Base-by-base conservation (phyloP, 495 filamentous ascomycete species). In the Cairneyella variabilis region DNA sequence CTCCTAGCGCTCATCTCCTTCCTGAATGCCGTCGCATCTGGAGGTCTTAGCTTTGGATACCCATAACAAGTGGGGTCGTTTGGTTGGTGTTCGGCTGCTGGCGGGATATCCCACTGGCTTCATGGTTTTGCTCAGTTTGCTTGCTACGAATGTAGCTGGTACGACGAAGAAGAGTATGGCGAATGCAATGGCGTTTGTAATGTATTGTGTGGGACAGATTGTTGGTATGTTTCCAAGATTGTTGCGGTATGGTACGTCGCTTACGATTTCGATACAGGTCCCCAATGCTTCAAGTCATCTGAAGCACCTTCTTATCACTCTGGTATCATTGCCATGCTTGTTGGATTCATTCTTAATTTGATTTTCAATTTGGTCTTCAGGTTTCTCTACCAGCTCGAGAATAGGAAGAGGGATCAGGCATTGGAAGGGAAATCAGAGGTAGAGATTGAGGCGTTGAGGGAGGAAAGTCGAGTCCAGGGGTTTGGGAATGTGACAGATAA, bases 31-130 rank as follows among this genome's bases (percentile, higher is more conserved):
- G 41, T 65, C 18, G 45, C 62, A 25, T 59, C 57, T 11, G 60
- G 62, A 22, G 60, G 62, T 5, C 50, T 63, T 49, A 71, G 64
- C 51, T 74, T 74, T 46, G 65, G 67, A n/a, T 67, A 39, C 34
- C 14, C 22, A 30, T 5, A 59, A 61, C 17, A 57, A 59, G 48
- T 39, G 44, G 32, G 45, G 41, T 26, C 17, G 44, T 17, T 46
- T 50, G 14, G 25, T 55, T 30, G 45, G 53, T 16, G 50, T 53
- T 32, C 14, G 25, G 25, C 26, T 48, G n/a, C 27, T 48, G 50
- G 70, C 12, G 57, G 62, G 61, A 16, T 64, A 63, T 1, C 63
- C 67, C 1, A 49, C 58, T 14, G 66, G 52, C 6, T 44, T 70
- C 11, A 65, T 64, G 10, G 50, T 70, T 0, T 58, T 64, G 9